Evolutionary conservation across 1,284 basidiomycete genomes (phyloP).

Genomic region (Fomitopsis schrenkii): DNA sequence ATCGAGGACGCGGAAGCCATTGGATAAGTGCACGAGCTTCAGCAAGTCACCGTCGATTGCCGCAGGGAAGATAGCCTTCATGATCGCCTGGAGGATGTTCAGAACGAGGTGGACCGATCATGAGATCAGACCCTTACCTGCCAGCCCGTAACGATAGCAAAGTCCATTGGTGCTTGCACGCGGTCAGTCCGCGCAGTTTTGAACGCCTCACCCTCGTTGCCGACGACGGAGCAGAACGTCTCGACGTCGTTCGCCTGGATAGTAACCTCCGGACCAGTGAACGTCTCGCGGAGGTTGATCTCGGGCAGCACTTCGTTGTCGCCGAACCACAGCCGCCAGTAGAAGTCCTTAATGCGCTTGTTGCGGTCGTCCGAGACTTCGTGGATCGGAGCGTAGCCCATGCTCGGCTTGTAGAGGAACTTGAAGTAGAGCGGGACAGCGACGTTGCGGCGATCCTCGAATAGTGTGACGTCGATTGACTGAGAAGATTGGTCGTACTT

Average conservation of each 20-base stretch:
- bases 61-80: conserved; percentile 94
- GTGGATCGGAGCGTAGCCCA: conserved; percentile 92
- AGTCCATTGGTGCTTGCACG: conserved; percentile 94
- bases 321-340: conserved; percentile 97
- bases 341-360: conserved; percentile 91
- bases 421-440: conserved; percentile 80
- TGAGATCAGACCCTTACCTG: conserved; percentile 52
- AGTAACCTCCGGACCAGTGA: conserved; percentile 79
- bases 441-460: conserved; percentile 78
- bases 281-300: conserved; percentile 74
- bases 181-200: conserved; percentile 69
- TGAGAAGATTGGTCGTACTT: conserved; percentile 51
- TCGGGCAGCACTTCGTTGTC: conserved; percentile 73
- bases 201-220: conserved; percentile 90
- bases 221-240: conserved; percentile 90
- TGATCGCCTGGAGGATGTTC: conserved; percentile 68
- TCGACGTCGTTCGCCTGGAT: conserved; percentile 79
- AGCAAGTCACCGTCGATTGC: conserved; percentile 90
- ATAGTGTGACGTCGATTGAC: conserved; percentile 74
- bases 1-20: conserved; percentile 89
- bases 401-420: conserved; percentile 86
- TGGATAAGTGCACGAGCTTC: conserved; percentile 95
- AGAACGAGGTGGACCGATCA: conserved; percentile 4
- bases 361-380: conserved; percentile 87
- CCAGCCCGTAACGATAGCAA: conserved; percentile 98